Evolutionary conservation across 805 yeast species (phyloP).

Genomic region (Alloascoidea africana): DNA sequence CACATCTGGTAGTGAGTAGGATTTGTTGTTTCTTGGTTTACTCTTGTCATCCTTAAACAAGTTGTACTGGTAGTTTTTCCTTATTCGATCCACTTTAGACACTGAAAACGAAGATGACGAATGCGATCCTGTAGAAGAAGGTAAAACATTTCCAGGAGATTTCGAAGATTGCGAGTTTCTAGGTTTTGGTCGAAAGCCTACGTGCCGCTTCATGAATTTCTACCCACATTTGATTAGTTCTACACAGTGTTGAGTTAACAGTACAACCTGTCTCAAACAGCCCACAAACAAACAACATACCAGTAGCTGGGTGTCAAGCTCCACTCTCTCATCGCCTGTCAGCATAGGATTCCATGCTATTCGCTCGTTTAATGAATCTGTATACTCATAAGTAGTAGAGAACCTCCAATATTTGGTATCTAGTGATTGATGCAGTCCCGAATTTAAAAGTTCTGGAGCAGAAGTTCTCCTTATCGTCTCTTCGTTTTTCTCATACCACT

Average conservation of each 20-base stretch:
- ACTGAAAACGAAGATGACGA: no score
- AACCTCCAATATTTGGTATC: conserved; percentile 5
- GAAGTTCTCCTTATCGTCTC: conserved; percentile 8
- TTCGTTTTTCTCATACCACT: conserved; percentile 13
- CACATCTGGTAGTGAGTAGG: no score
- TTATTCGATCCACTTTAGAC: no score
- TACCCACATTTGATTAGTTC: neutral
- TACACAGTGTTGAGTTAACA: neutral
- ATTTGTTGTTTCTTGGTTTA: no score
- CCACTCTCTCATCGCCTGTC: conserved; percentile 14
- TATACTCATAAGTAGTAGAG: conserved; percentile 15
- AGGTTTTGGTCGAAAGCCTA: neutral
- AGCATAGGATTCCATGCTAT: conserved; percentile 15
- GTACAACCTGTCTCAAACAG: neutral
- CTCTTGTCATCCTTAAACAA: no score
- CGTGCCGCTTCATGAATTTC: conserved; percentile 1
- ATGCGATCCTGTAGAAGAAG: no score
- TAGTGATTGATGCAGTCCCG: conserved; percentile 1
- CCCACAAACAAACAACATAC: conserved; percentile 6
- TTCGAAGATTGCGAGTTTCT: no score
- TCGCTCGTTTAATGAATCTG: conserved; percentile 14
- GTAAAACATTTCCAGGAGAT: no score
- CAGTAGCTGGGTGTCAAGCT: conserved; percentile 14
- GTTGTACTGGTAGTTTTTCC: no score
- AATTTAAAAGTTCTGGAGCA: conserved; percentile 2